Evolutionary conservation across 441 rosid genomes (phyloP).

Genomic region (Populus hybrid): DNA sequence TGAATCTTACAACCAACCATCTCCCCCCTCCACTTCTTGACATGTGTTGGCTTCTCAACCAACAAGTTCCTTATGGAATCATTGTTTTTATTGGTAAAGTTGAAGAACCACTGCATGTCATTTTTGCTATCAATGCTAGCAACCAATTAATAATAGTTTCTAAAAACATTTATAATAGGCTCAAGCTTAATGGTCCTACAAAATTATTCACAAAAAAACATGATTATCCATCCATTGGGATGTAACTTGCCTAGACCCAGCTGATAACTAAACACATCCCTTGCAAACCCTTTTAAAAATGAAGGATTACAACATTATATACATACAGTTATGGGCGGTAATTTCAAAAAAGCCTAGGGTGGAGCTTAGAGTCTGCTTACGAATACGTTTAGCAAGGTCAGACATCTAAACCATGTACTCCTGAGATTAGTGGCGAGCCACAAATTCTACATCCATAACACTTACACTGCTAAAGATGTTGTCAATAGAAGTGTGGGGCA

Average conservation of each 20-base stretch:
- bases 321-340: neutral
- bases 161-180: neutral
- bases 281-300: no score
- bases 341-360: no score
- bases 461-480: neutral
- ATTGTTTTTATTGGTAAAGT: no score
- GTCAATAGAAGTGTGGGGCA: neutral
- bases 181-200: neutral
- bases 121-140: rapidly evolving
- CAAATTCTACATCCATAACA: neutral
- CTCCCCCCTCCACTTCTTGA: neutral
- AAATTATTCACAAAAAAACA: no score
- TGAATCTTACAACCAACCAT: neutral
- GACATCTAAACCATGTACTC: neutral
- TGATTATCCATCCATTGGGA: neutral
- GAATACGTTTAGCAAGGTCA: no score
- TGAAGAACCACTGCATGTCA: neutral
- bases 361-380: neutral
- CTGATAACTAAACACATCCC: no score
- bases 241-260: neutral
- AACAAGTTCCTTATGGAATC: neutral
- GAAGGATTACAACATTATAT: neutral
- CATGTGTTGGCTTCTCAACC: neutral
- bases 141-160: neutral
- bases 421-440: rapidly evolving